Evolutionary conservation across 1,284 basidiomycete genomes (phyloP).

Genomic region (Austroboletus novae-zelandiae): DNA sequence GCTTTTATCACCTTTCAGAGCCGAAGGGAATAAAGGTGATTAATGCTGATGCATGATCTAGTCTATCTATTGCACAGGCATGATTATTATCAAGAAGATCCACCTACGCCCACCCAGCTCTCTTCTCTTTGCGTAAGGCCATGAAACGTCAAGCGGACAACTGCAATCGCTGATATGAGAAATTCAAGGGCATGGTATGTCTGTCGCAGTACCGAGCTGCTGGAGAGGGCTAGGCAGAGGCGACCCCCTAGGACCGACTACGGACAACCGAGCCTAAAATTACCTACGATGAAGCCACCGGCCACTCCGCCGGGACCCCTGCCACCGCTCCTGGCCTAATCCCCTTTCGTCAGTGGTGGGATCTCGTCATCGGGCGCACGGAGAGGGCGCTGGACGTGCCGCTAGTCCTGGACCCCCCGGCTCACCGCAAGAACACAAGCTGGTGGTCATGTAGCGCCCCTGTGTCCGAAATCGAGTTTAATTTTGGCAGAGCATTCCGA

Average conservation of each 20-base stretch:
- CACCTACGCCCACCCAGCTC: conserved; percentile 75
- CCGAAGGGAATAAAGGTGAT: neutral
- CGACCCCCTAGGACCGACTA: too few species aligned
- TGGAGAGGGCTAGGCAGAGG: too few species aligned
- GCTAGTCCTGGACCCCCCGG: too few species aligned
- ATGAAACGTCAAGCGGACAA: conserved; percentile 96
- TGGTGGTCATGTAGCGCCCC: conserved; percentile 42
- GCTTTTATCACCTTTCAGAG: conserved; percentile 10
- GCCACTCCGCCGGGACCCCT: too few species aligned
- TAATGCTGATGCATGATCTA: conserved; percentile 29
- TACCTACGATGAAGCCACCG: too few species aligned
- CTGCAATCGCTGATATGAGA: conserved; percentile 46
- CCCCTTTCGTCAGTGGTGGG: too few species aligned
- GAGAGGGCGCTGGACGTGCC: too few species aligned
- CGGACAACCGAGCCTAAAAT: too few species aligned
- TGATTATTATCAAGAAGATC: conserved; percentile 81
- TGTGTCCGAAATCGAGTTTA: conserved; percentile 79
- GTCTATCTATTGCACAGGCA: conserved; percentile 90
- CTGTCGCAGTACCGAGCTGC: conserved; percentile 71
- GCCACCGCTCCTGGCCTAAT: too few species aligned
- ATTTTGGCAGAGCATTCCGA: too few species aligned
- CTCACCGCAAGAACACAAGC: conserved; percentile 43
- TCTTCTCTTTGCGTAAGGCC: conserved; percentile 84
- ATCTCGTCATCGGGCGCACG: too few species aligned
- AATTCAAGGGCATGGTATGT: conserved; percentile 74